Percentiles rank a stretch among this genome's conserved stretches.
These are phyloP conservation scores for Camellia lanceoleosa DNA, from an alignment of 148 eudicot genomes.

Conservation along the genomic window DNA sequence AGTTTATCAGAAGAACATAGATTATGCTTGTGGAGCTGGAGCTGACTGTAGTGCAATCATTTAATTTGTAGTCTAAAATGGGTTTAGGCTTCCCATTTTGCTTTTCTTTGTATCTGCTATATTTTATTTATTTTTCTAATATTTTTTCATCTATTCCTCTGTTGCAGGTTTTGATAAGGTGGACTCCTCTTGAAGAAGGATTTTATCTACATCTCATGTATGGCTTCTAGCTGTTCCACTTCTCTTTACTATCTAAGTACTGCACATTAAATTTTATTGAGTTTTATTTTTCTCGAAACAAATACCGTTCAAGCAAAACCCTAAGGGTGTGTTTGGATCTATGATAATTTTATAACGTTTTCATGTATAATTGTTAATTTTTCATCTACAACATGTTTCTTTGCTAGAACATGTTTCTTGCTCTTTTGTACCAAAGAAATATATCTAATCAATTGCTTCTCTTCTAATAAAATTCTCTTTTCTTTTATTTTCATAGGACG, in stretches of 20 bases:
- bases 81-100: not conserved
- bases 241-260: not conserved
- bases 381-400: no score
- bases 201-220: slow-evolving; percentile 80
- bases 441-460: no score
- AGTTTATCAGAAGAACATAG: no score
- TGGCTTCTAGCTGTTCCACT: slow-evolving; percentile 15
- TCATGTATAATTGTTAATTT: no score
- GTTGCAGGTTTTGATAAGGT: slow-evolving; percentile 58
- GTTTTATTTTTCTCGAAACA: not conserved
- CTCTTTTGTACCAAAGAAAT: no score
- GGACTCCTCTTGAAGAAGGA: slow-evolving; percentile 84
- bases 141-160: not conserved
- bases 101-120: not conserved
- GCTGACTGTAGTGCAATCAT: no score
- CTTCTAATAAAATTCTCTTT: no score
- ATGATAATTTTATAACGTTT: no score
- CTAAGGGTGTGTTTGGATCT: no score
- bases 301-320: not conserved
- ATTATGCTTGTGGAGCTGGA: no score
- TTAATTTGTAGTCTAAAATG: not conserved
- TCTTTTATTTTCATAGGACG: no score
- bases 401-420: no score
- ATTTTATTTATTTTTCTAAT: not conserved
- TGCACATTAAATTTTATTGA: not conserved